These are phyloP conservation scores for Stemphylium beticola DNA, from an alignment of 2,329 filamentous ascomycete species.

Conservation along the genomic window DNA sequence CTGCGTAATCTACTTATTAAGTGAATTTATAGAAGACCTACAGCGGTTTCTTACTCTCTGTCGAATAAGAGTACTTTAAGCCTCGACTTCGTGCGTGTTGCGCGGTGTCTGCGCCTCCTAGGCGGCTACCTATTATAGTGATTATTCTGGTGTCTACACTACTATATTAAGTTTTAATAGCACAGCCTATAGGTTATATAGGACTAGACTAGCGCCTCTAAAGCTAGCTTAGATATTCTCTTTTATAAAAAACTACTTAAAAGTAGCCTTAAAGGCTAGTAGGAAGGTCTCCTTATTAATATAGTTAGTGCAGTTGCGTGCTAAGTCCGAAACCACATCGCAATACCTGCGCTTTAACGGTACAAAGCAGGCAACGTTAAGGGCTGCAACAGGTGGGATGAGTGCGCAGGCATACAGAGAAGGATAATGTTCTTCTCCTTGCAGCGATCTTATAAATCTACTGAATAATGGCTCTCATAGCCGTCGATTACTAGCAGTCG, in stretches of 20 bases:
- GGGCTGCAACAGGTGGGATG: slow-evolving; percentile 49
- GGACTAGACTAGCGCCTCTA: background rate
- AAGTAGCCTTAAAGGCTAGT: background rate
- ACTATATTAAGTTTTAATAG: slow-evolving; percentile 42
- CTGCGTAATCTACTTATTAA: slow-evolving; percentile 9
- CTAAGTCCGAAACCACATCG: background rate
- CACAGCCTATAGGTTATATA: no score
- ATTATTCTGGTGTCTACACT: slow-evolving; percentile 17
- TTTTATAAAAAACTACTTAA: background rate
- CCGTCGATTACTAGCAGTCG: slow-evolving; percentile 46
- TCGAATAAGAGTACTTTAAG: slow-evolving; percentile 10
- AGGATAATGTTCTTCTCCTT: slow-evolving; percentile 21
- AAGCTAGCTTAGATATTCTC: background rate
- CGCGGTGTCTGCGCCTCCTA: no score
- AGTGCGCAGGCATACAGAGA: slow-evolving; percentile 44
- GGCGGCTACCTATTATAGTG: background rate
- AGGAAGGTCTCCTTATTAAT: background rate
- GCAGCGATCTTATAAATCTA: background rate
- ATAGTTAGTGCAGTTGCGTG: background rate
- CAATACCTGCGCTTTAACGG: background rate
- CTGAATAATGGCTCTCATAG: no score
- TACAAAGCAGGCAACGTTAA: slow-evolving; percentile 49
- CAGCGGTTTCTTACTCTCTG: slow-evolving; percentile 1
- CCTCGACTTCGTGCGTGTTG: slow-evolving; percentile 15
- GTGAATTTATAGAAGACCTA: slow-evolving; percentile 8